Evolutionary conservation across 176 grass and related monocot species (phyloP).

Genomic region (Carex myosuroides): DNA sequence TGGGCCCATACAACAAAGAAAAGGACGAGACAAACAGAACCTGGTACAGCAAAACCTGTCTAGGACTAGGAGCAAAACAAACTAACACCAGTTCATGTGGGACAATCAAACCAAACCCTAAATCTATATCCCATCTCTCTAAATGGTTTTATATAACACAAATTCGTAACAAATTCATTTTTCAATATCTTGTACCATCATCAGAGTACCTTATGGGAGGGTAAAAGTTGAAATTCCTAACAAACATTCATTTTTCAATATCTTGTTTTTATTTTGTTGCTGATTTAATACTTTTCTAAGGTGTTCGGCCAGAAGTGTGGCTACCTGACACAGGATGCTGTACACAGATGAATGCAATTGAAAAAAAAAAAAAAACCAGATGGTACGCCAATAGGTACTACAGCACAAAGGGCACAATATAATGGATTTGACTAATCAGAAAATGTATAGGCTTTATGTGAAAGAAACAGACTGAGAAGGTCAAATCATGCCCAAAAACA

Average conservation of each 20-base stretch:
- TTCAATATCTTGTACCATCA: not conserved
- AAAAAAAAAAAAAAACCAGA: not conserved
- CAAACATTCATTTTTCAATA: not conserved
- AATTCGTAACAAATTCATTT: not conserved
- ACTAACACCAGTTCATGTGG: not conserved
- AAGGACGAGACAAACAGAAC: not conserved
- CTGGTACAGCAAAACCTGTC: constrained; percentile 1
- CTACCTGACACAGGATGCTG: not conserved
- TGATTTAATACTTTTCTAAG: not conserved
- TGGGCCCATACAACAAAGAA: not conserved
- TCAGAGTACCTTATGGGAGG: not conserved
- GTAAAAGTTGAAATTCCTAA: not conserved
- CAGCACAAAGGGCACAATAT: not conserved
- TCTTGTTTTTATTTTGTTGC: too few species aligned
- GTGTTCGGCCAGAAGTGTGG: not conserved
- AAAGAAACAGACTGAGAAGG: constrained; percentile 6
- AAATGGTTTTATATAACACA: not conserved
- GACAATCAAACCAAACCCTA: constrained; percentile 2
- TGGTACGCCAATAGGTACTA: not conserved
- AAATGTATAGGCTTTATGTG: not conserved
- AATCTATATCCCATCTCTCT: not conserved
- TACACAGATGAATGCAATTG: not conserved
- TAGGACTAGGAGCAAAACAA: not conserved
- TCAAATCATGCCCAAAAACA: not conserved
- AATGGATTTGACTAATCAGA: not conserved